Conservation (phyloP, 805 yeast genomes). For the Ogataea parapolymorpha region DNA sequence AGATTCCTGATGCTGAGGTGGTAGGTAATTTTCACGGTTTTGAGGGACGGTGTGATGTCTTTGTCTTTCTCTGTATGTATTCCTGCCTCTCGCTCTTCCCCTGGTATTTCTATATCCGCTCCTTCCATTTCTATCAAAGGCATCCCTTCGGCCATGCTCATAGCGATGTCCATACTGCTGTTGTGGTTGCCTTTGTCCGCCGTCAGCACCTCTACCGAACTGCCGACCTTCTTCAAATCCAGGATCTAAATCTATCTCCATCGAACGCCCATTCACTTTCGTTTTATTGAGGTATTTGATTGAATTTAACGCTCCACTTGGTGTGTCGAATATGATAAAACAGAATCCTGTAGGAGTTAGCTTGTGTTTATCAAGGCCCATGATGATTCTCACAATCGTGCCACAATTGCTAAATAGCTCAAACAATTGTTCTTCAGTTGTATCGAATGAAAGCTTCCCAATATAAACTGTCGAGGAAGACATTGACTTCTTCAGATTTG, state of each 20-base stretch:
- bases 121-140: constrained; percentile 11
- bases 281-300: constrained; percentile 80
- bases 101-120: constrained; percentile 24
- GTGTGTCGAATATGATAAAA: constrained; percentile 72
- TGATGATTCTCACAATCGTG: constrained; percentile 69
- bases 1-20: constrained; percentile 9
- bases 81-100: constrained; percentile 26
- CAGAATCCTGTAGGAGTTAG: constrained; percentile 97
- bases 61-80: constrained; percentile 30
- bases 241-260: constrained; percentile 90
- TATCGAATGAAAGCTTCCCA: constrained; percentile 84
- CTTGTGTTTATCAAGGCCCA: constrained; percentile 91
- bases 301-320: constrained; percentile 74
- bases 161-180: constrained; percentile 10
- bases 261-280: constrained; percentile 73
- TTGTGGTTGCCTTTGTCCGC: constrained; percentile 67
- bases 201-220: constrained; percentile 87
- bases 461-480: constrained; percentile 79
- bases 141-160: constrained; percentile 20
- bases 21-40: constrained; percentile 8
- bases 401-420: constrained; percentile 87
- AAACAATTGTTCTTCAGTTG: constrained; percentile 92
- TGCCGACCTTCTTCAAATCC: constrained; percentile 96
- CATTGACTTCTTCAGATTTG: constrained; percentile 63
- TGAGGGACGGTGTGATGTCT: constrained; percentile 11